Evolutionary conservation across 768 basidiomycete species (phyloP), one percentile per base, ranked within the genome.

Genomic region (Boletus vinaceobasis): DNA sequence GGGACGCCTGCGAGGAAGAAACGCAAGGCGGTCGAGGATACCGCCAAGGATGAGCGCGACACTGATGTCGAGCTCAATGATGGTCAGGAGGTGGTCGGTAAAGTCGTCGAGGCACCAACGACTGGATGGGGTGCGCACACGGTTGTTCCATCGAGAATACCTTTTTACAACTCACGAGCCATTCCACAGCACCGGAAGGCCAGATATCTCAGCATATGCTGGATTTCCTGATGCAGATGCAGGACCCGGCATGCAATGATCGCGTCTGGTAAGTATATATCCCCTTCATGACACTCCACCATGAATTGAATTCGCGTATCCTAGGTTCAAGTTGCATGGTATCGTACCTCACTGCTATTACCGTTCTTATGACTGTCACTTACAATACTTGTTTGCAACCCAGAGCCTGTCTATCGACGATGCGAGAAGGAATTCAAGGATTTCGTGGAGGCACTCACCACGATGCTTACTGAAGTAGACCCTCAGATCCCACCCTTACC

Each of bases 381-480:
- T 4, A 67, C 5, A 6, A 1, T 26, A 13, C 19, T 52, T 39
- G 49, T 27, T 40, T 43, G 8, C 8, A 19, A 43, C 11, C 35
- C 51, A 71, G 70, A 71, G 32, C 65, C 53, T 48, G 61, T 59
- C 11, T 56, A 72, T 48, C 69, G 62, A 21, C 79, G 79, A 21
- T 90, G 90, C 1, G 93, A 96, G 68, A 82, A 85, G 61, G 92
- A 98, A 70, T 98, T 90, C 87, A 89, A 88, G 65, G 81, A 78
- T 36, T 98, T 96, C 63, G 74, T 95, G 19, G 86, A 88, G 39
- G 73, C 73, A 0, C 84, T 95, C 65, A 87, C 87, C 1, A 75
- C 82, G 11, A 70, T 82, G 29, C 75, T 96, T 15, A 75, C 79
- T 29, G 86, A 85, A 43, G 84, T 83, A 1, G 96, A 99, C 68